Percentiles rank a stretch among this genome's conserved stretches.
Evolutionary conservation across 345 rosid genomes (phyloP).

Genomic region (Mallotus nudiflorus): DNA sequence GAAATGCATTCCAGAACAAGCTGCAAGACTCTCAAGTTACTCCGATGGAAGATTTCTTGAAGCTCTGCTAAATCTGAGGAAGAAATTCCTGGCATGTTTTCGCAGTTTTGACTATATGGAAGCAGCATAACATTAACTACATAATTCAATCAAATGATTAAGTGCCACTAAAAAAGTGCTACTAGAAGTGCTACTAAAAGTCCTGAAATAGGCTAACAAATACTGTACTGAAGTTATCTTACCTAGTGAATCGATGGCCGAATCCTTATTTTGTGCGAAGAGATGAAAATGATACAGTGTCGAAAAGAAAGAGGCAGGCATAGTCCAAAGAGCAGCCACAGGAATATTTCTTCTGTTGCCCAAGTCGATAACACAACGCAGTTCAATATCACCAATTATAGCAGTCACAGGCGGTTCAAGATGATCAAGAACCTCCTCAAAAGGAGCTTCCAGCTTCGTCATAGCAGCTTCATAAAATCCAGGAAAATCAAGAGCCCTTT

Average conservation of each 20-base stretch:
- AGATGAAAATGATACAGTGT: slow-evolving; percentile 3
- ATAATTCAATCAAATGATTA: no score
- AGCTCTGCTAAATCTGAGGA: slow-evolving; percentile 10
- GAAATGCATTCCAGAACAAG: slow-evolving; percentile 13
- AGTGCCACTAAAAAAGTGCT: no score
- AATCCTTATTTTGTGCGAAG: not conserved
- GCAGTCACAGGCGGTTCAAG: slow-evolving; percentile 20
- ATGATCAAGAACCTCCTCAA: slow-evolving; percentile 8
- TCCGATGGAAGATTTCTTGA: not conserved
- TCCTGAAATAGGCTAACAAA: no score
- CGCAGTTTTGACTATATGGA: slow-evolving; percentile 4
- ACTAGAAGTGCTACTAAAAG: no score
- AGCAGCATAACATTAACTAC: not conserved
- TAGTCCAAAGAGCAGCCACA: slow-evolving; percentile 33
- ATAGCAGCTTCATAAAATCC: slow-evolving; percentile 25
- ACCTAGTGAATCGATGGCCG: not conserved
- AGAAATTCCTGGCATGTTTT: slow-evolving; percentile 12
- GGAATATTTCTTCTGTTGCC: slow-evolving; percentile 34
- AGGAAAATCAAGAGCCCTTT: slow-evolving; percentile 14
- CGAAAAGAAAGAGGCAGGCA: slow-evolving; percentile 8
- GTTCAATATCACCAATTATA: slow-evolving; percentile 25
- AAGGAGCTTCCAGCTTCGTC: slow-evolving; percentile 25
- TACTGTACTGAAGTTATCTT: not conserved
- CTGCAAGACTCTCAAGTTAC: not conserved
- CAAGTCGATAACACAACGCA: slow-evolving; percentile 22